Percentiles rank a stretch among this genome's conserved stretches.
Conservation (phyloP, 2,329 filamentous ascomycete genomes). For the Tolypocladium pustulatum region DNA sequence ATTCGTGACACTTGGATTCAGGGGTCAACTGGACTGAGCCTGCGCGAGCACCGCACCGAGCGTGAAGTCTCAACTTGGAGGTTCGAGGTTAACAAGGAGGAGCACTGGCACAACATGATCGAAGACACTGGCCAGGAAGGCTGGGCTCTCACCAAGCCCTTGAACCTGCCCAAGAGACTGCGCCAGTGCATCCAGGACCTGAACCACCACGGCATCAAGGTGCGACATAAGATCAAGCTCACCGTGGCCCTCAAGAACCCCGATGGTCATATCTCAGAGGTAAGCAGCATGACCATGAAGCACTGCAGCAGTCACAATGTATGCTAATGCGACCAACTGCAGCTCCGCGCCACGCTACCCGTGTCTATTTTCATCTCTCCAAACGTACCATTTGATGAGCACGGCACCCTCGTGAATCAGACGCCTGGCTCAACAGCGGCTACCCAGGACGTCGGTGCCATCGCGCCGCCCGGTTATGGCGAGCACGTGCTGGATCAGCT, state of each 20-base stretch:
- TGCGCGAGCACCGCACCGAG: conserved; percentile 50
- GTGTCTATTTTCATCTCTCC: conserved; percentile 94
- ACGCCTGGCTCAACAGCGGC: conserved; percentile 36
- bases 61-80: conserved; percentile 53
- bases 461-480: conserved; percentile 87
- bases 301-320: neutral
- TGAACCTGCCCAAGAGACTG: conserved; percentile 70
- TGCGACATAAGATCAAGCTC: conserved; percentile 86
- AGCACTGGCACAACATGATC: conserved; percentile 60
- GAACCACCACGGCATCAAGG: conserved; percentile 79
- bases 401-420: conserved; percentile 65
- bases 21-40: conserved; percentile 32
- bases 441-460: conserved; percentile 45
- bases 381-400: conserved; percentile 77
- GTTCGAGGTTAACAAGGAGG: conserved; percentile 41
- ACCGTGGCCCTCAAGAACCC: conserved; percentile 88
- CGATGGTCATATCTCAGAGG: conserved; percentile 87
- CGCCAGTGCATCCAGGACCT: conserved; percentile 82
- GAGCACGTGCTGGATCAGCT: conserved; percentile 82
- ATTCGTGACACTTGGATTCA: conserved; percentile 55
- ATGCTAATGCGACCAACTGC: conserved; percentile 1
- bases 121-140: conserved; percentile 58
- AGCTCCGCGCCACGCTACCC: conserved; percentile 81
- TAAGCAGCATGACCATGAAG: conserved; percentile 23
- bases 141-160: conserved; percentile 48